phyloP scores from a whole-genome alignment of 2,329 filamentous ascomycete genomes.

The Orbilia ellipsospora region DNA sequence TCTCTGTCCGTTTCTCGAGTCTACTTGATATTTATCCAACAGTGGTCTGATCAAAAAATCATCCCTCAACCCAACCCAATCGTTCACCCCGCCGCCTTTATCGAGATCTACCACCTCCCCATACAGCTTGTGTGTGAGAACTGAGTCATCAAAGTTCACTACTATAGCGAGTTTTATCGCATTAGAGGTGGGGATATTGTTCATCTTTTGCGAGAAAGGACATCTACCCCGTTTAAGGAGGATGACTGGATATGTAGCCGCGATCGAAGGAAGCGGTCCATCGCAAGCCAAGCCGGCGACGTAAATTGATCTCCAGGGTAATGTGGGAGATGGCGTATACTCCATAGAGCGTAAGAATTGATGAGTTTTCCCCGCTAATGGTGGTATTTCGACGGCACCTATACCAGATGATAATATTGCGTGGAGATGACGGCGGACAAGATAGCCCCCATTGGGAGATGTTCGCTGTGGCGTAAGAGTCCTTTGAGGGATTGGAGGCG shows the following conservation, averaged over 20 bases:
- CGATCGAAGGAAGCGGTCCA: conserved; percentile 38
- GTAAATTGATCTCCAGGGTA: conserved; percentile 41
- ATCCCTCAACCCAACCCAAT: conserved; percentile 45
- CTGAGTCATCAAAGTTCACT: conserved; percentile 39
- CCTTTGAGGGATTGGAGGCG: conserved; percentile 7
- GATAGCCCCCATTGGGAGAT: conserved; percentile 13
- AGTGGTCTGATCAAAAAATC: conserved; percentile 44
- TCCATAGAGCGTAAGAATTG: conserved; percentile 28
- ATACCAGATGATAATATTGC: conserved; percentile 46
- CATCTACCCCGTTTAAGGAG: conserved; percentile 50
- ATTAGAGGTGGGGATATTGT: conserved; percentile 43
- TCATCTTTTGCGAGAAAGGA: conserved; percentile 50
- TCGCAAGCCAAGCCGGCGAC: conserved; percentile 43
- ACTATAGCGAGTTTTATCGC: conserved; percentile 50
- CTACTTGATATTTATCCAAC: conserved; percentile 49
- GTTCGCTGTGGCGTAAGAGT: conserved; percentile 30
- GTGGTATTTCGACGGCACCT: conserved; percentile 35
- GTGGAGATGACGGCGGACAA: conserved; percentile 43
- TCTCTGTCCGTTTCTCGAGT: conserved; percentile 49
- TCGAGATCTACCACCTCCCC: conserved; percentile 36
- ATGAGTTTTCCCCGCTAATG: conserved; percentile 29
- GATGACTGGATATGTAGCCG: conserved; percentile 43
- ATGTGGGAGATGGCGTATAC: conserved; percentile 36
- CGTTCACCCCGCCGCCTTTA: conserved; percentile 44
- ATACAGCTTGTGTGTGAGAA: conserved; percentile 19